Conservation (phyloP, 768 basidiomycete genomes). For the Naganishia vishniacii region DNA sequence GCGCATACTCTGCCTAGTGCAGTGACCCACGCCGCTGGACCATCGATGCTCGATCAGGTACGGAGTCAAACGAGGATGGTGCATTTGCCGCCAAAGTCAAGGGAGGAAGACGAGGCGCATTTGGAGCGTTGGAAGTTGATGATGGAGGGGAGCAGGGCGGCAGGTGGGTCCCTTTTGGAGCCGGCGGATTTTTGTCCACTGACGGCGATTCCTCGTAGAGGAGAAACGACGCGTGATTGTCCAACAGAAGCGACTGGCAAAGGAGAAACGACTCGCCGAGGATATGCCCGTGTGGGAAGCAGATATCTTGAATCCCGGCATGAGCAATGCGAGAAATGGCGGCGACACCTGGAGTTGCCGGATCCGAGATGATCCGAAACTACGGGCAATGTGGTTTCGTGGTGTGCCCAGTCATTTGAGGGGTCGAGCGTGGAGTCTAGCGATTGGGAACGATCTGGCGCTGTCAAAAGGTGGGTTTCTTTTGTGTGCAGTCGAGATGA, state of each 20-base stretch:
- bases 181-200: too few species aligned
- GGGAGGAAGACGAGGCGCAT: slow-evolving; percentile 43
- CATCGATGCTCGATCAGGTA: slow-evolving; percentile 39
- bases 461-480: slow-evolving; percentile 38
- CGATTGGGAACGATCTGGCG: slow-evolving; percentile 45
- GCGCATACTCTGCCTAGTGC: too few species aligned
- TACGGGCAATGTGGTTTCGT: slow-evolving; percentile 44
- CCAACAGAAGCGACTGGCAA: slow-evolving; percentile 30
- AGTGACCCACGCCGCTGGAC: neutral
- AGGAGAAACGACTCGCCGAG: slow-evolving; percentile 36
- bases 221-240: slow-evolving; percentile 28
- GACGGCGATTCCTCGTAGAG: too few species aligned
- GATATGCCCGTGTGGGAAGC: slow-evolving; percentile 40
- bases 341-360: slow-evolving; percentile 31
- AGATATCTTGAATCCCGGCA: slow-evolving; percentile 2
- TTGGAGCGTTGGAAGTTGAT: slow-evolving; percentile 45
- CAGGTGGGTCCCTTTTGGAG: slow-evolving; percentile 30
- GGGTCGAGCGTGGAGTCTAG: slow-evolving; percentile 43
- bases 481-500: neutral
- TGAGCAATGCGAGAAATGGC: neutral
- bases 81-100: slow-evolving; percentile 43
- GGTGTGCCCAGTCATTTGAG: slow-evolving; percentile 44
- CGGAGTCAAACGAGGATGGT: slow-evolving; percentile 41
- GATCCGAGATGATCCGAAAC: slow-evolving; percentile 31
- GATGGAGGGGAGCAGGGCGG: slow-evolving; percentile 40